Conservation (phyloP, 2,329 filamentous ascomycete species). For the Knoxdaviesia capensis region DNA sequence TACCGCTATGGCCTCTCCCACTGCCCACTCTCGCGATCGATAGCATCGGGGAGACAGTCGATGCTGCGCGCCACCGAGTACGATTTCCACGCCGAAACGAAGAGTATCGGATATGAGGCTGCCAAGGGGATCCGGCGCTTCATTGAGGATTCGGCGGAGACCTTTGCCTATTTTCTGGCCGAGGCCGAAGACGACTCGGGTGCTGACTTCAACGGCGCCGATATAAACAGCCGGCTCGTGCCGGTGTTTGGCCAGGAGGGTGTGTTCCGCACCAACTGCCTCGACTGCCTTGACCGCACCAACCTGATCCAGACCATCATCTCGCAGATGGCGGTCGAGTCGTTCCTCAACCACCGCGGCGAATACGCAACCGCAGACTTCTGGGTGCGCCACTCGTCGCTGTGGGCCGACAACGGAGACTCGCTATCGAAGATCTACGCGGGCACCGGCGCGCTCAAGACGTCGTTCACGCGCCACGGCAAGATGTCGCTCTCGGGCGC, state of each 20-base stretch:
- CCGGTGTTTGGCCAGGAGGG: constrained; percentile 81
- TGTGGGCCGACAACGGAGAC: constrained; percentile 97
- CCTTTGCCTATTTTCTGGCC: constrained; percentile 82
- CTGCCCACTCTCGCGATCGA: constrained; percentile 46
- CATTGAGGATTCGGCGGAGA: constrained; percentile 60
- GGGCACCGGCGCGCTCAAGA: constrained; percentile 86
- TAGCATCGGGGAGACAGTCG: constrained; percentile 3
- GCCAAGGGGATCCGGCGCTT: constrained; percentile 66
- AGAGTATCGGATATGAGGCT: constrained; percentile 72
- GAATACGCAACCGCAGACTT: constrained; percentile 59
- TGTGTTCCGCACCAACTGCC: constrained; percentile 87
- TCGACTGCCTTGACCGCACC: constrained; percentile 89
- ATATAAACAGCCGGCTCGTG: constrained; percentile 22
- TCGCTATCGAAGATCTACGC: constrained; percentile 88
- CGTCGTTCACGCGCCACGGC: constrained; percentile 80
- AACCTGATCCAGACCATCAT: constrained; percentile 94
- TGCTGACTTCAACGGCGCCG: constrained; percentile 16
- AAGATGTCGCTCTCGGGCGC: constrained; percentile 92
- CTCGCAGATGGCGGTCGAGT: constrained; percentile 77
- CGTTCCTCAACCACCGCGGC: constrained; percentile 56
- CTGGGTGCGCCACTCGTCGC: constrained; percentile 75
- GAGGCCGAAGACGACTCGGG: constrained; percentile 43
- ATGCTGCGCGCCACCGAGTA: constrained; percentile 71
- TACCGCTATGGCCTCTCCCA: constrained; percentile 61
- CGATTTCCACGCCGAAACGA: constrained; percentile 91